Conservation (phyloP, 2,329 filamentous ascomycete genomes). For the Aspergillus sp. region DNA sequence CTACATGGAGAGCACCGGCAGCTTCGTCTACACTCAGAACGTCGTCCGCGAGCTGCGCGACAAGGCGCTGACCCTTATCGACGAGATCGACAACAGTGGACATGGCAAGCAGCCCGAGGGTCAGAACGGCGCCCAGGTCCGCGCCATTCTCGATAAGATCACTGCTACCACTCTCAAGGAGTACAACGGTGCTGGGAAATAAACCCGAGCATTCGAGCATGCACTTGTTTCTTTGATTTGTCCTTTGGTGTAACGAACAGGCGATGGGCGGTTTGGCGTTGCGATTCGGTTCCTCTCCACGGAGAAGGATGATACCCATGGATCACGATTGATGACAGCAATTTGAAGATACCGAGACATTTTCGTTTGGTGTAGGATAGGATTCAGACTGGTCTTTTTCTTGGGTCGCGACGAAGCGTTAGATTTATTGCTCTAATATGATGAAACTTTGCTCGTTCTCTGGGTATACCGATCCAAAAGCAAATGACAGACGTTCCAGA, state of each 20-base stretch:
- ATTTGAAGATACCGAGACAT: neutral
- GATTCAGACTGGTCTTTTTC: no score
- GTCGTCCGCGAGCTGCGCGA: slow-evolving; percentile 65
- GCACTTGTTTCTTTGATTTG: neutral
- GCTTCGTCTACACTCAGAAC: slow-evolving; percentile 78
- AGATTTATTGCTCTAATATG: no score
- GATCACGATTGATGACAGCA: neutral
- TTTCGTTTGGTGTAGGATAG: no score
- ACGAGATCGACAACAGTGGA: slow-evolving; percentile 58
- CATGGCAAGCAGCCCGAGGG: slow-evolving; percentile 37
- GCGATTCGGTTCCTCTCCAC: neutral
- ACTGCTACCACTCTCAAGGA: slow-evolving; percentile 39
- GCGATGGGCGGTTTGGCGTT: neutral
- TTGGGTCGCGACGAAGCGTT: no score
- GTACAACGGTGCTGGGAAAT: slow-evolving; percentile 6
- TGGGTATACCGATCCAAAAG: slow-evolving; percentile 19
- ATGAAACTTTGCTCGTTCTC: slow-evolving; percentile 1
- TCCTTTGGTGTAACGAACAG: neutral
- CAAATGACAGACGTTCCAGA: neutral
- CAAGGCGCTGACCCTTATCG: slow-evolving; percentile 62
- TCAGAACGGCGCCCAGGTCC: slow-evolving; percentile 56
- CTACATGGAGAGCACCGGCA: slow-evolving; percentile 88
- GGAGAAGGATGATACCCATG: neutral
- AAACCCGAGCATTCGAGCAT: neutral
- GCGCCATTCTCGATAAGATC: slow-evolving; percentile 69